A percentile compares a stretch with the other conserved stretches of the same genome.
Evolutionary conservation across 495 filamentous ascomycete genomes (phyloP).

Genomic region (Pyronema omphalodes): DNA sequence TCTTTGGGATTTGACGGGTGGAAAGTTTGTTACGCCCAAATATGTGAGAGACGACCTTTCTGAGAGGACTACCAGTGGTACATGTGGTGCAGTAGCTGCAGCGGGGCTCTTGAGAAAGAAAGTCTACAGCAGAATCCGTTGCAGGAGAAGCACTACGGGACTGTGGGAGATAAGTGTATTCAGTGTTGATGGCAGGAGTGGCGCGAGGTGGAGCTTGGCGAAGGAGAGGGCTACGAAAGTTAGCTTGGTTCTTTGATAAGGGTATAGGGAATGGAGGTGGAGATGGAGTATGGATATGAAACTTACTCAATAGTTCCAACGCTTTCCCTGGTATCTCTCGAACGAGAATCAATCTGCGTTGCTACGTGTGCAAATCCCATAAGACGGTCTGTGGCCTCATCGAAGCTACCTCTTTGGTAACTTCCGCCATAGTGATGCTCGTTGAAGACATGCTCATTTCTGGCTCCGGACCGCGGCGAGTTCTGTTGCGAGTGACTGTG

Average conservation of each 20-base stretch:
- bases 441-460: no score
- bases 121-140: neutral
- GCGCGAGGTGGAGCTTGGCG: no score
- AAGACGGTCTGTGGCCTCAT: constrained; percentile 4
- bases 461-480: no score
- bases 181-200: no score
- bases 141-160: no score
- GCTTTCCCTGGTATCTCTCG: neutral
- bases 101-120: constrained; percentile 15
- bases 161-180: no score
- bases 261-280: no score
- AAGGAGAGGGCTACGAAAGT: no score
- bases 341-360: constrained; percentile 9
- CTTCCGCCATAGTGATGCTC: no score
- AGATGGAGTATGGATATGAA: neutral
- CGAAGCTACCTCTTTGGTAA: no score
- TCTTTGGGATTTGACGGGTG: constrained; percentile 45
- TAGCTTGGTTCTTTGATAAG: no score
- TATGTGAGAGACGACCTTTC: constrained; percentile 67
- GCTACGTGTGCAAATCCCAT: constrained; percentile 20
- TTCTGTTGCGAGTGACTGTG: no score
- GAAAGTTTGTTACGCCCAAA: constrained; percentile 76
- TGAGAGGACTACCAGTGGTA: constrained; percentile 32
- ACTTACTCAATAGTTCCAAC: neutral
- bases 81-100: constrained; percentile 27